Evolutionary conservation across 148 eudicot species (phyloP), one percentile per base, ranked within the genome.

Genomic region (Vaccinium darrowii): DNA sequence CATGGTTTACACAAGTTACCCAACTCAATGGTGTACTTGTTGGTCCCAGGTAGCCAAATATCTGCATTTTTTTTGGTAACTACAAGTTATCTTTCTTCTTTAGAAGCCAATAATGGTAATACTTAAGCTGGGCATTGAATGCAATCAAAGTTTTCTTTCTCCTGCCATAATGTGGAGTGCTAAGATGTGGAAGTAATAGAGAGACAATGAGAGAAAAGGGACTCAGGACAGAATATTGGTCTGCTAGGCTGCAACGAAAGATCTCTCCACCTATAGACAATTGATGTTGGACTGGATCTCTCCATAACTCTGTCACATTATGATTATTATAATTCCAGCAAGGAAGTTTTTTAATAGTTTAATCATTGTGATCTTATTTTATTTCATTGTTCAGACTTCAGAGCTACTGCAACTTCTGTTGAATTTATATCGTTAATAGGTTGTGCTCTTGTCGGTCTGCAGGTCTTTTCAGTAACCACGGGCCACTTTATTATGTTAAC

Each of bases 391-490:
- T 52, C 56, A 75, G 67, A 16, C 27, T 72, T 47, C 11, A 84
- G 36, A 11, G 50, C 51, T 30, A 21, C 73, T 16, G 39, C 79
- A 56, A 73, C 77, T n/a, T 71, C 19, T 84, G 23, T 58, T 80
- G 27, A 80, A n/a, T 63, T 75, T 75, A 21, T 52, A 33, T 58
- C 56, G 5, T 74, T 39, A 12, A 9, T 83, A 36, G 65, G 76
- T 75, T 86, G 15, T 14, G 33, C 67, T 81, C 72, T 10, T 49
- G n/a, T 73, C 76, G 58, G 50, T 74, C 65, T 86, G 85, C 90
- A 97, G 99, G 99, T 87, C 98, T 97, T 84, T 97, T 97, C 88
- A 97, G 99, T 90, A 97, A 97, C 87, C 99, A 97, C 81, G 99
- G 99, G 65, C 99, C 99, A 39, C 96, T 97, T 58, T 97, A 97